Conservation (phyloP, 345 rosid species). For the Microthlaspi erraticum region DNA sequence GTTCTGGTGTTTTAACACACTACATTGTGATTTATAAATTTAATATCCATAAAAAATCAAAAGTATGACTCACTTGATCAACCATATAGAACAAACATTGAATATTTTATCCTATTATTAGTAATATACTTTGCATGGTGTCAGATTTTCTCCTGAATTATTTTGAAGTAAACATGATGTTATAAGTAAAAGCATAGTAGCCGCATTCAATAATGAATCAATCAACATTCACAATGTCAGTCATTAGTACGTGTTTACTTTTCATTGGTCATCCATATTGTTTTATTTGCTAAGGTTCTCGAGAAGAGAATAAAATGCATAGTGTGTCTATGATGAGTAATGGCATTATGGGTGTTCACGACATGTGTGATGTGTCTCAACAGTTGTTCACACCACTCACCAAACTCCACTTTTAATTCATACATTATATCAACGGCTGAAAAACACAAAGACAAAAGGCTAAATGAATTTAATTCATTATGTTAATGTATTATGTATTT, state of each 20-base stretch:
- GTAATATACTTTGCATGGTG: conserved; percentile 22
- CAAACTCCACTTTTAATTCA: conserved; percentile 2
- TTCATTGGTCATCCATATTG: neutral
- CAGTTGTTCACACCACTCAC: neutral
- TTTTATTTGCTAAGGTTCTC: conserved; percentile 25
- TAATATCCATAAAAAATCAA: too few species aligned
- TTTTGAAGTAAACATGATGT: too few species aligned
- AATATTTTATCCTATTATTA: too few species aligned
- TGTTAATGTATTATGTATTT: too few species aligned
- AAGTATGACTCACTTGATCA: too few species aligned
- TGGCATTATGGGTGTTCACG: conserved; percentile 4
- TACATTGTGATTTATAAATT: too few species aligned
- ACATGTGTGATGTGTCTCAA: conserved; percentile 35
- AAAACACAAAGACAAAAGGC: neutral
- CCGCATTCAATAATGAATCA: neutral
- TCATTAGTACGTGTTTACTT: neutral
- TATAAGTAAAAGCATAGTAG: neutral
- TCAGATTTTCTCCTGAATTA: conserved; percentile 12
- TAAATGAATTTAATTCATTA: neutral
- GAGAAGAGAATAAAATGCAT: conserved; percentile 6
- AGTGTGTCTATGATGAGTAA: too few species aligned
- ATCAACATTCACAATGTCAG: neutral
- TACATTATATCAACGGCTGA: neutral
- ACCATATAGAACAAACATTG: too few species aligned
- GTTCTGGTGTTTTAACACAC: too few species aligned